Percentiles rank a stretch among this genome's conserved stretches.
phyloP scores from a whole-genome alignment of 2,329 filamentous ascomycete genomes.

The Boeremia lycopersici region DNA sequence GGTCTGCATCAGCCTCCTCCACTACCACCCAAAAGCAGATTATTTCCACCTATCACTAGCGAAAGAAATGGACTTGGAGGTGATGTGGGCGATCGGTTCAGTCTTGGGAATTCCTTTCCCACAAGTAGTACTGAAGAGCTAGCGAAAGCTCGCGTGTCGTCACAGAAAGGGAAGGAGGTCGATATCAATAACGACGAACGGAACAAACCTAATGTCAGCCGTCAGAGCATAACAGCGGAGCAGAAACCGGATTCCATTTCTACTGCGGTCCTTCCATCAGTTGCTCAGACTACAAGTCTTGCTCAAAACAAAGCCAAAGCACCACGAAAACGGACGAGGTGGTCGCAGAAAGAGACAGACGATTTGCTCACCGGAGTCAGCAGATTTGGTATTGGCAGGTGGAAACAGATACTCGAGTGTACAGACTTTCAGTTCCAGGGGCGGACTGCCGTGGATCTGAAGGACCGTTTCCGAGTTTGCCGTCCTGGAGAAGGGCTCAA shows the following conservation, averaged over 20 bases:
- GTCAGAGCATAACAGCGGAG: not conserved
- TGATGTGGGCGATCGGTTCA: conserved; percentile 21
- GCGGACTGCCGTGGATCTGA: conserved; percentile 66
- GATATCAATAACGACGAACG: not conserved
- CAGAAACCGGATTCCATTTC: not conserved
- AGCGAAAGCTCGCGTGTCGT: not conserved
- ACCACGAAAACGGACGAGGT: conserved; percentile 62
- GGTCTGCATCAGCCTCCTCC: conserved; percentile 68
- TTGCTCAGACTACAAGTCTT: conserved; percentile 3
- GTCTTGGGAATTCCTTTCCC: not conserved
- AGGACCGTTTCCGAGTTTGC: conserved; percentile 65
- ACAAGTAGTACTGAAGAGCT: not conserved
- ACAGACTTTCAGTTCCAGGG: conserved; percentile 63
- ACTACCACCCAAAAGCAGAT: conserved; percentile 56
- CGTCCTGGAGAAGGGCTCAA: conserved; percentile 51
- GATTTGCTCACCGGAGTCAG: conserved; percentile 64
- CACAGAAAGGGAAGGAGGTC: not conserved
- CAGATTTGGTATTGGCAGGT: conserved; percentile 67
- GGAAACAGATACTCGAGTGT: conserved; percentile 66
- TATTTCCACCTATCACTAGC: conserved; percentile 66
- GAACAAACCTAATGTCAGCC: not conserved
- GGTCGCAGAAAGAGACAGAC: conserved; percentile 67
- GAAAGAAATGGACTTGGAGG: conserved; percentile 43
- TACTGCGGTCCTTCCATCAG: not conserved
- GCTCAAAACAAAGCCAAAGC: conserved; percentile 40